Base-by-base conservation (phyloP, 306 rosid species). In the Vigna radiata region DNA sequence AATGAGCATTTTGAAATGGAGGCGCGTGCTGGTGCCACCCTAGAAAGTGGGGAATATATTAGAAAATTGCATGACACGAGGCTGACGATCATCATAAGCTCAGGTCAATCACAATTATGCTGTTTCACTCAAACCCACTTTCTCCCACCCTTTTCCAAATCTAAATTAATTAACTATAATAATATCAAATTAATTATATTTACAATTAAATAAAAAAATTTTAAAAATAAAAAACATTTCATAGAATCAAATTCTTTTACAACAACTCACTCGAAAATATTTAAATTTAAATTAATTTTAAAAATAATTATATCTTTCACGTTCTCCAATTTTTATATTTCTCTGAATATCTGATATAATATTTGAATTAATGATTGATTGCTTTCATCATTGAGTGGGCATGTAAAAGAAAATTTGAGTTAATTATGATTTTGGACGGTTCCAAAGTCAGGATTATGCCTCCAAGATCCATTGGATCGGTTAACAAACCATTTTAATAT, bases 121-220 rank as follows among this genome's bases (percentile, higher is more conserved):
- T 68, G 72, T 70, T 79, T 81, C 29, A 61, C 9, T 33, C 62
- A 56, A 56, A 68, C 67, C 77, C 85, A 70, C 74, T 72, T 64
- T 80, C 87, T 83, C 86, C 86, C 83, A 64, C 83, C 79, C 73
- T 78, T 79, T 83, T 73, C 79, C 81, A 69, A 84, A 72, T 82
- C 68, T 1, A 29, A 12, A 27, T 56, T 66, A 5, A 41, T 33
- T 33, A 5, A 33, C 37, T 33, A 33, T 33, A 33, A 33, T 33
- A 33, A 29, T 29, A 29, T 25, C 27, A 25, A 25, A 25, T 25
- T 25, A 25, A 25, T 25, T 25, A 25, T 25, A 25, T 25, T 25
- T 25, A 25, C 27, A 25, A 25, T 25, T 25, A 25, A 25, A 25
- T 2, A 25, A 25, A 25, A 25, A 25, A 25, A 25, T 25, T 25